A percentile compares a stretch with the other conserved stretches of the same genome.
Evolutionary conservation across 179 eudicot genomes (phyloP).

Genomic region (Beta lomatogona): DNA sequence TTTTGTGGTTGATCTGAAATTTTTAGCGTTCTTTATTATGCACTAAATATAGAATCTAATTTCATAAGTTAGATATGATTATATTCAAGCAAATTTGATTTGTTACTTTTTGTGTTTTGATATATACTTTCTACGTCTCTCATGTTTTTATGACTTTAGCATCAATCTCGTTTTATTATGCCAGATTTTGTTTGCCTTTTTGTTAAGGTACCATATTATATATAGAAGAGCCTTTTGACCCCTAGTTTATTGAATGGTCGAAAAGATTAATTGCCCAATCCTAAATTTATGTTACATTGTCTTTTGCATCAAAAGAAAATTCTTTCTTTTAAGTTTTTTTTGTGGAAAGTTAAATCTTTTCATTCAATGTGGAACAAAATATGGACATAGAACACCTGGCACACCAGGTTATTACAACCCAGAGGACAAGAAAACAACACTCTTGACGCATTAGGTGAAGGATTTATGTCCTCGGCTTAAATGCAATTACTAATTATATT

Average conservation of each 20-base stretch:
- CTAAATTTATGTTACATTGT: background rate
- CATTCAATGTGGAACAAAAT: background rate
- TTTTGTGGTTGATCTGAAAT: background rate
- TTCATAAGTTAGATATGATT: background rate
- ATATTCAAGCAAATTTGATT: background rate
- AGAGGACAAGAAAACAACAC: background rate
- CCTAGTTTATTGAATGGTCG: constrained; percentile 19
- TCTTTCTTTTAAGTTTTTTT: no score
- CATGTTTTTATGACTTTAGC: background rate
- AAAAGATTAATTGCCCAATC: constrained; percentile 2
- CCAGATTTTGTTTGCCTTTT: background rate
- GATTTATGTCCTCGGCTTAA: no score
- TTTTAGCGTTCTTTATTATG: background rate
- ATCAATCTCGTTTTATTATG: background rate
- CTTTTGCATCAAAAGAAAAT: no score
- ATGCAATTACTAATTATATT: no score
- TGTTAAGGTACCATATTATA: background rate
- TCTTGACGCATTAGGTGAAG: no score
- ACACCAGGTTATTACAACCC: background rate
- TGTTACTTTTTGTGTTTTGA: background rate
- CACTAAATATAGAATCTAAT: background rate
- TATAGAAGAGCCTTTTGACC: constrained; percentile 13
- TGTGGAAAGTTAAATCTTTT: background rate
- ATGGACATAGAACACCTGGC: background rate
- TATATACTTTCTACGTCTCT: background rate